phyloP scores from a whole-genome alignment of 441 rosid genomes.

The Hura crepitans region DNA sequence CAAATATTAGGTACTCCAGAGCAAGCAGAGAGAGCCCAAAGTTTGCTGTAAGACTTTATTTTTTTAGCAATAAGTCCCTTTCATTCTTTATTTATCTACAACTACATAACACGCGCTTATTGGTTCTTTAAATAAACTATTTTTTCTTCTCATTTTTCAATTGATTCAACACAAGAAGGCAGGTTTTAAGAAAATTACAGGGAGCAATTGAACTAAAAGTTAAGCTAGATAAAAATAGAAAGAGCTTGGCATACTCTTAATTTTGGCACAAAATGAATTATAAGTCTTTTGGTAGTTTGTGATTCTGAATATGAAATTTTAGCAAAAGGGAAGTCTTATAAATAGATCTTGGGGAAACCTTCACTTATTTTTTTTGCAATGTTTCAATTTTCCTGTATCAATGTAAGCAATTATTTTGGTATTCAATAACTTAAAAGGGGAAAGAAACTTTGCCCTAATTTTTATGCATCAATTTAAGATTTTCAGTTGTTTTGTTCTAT shows the following conservation, averaged over 20 bases:
- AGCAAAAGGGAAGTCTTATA: conserved; percentile 29
- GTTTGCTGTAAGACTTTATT: conserved; percentile 93
- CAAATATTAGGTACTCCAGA: conserved; percentile 86
- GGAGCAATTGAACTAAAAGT: neutral
- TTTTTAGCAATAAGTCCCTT: conserved; percentile 72
- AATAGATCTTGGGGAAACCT: conserved; percentile 26
- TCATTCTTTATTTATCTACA: neutral
- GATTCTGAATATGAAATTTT: conserved; percentile 12
- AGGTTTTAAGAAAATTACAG: conserved; percentile 38
- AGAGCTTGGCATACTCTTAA: neutral
- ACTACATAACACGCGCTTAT: neutral
- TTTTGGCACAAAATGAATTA: neutral
- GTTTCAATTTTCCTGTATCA: conserved; percentile 27
- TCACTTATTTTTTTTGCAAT: neutral
- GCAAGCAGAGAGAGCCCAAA: conserved; percentile 90
- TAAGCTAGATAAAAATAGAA: conserved; percentile 9
- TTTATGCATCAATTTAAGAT: neutral
- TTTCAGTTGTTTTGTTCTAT: no score
- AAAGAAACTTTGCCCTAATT: no score
- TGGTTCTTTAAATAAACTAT: neutral
- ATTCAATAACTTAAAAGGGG: no score
- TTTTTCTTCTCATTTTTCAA: neutral
- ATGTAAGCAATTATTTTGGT: neutral
- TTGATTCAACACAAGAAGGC: conserved; percentile 68
- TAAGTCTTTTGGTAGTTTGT: neutral